Percentiles rank a stretch among this genome's conserved stretches.
Conservation (phyloP, 306 rosid genomes). For the Inga oerstediana region DNA sequence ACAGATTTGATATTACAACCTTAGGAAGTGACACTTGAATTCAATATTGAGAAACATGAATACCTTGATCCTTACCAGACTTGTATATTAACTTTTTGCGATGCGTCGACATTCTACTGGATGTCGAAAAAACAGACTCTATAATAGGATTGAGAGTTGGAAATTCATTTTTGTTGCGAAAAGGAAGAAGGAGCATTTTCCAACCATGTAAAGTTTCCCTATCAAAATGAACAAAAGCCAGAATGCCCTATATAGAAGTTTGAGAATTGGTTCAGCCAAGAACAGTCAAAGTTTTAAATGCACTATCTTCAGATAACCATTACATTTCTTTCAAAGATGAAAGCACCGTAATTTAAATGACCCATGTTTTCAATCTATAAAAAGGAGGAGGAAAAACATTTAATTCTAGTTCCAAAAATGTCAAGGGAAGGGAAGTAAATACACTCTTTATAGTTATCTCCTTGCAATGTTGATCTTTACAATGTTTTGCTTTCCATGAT, state of each 20-base stretch:
- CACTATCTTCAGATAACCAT: conserved; percentile 29
- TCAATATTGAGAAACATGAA: conserved; percentile 18
- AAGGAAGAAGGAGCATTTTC: conserved; percentile 75
- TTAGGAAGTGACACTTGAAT: conserved; percentile 13
- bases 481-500: neutral
- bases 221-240: conserved; percentile 79
- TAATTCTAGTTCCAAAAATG: conserved; percentile 2
- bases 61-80: conserved; percentile 47
- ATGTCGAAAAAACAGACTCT: conserved; percentile 48
- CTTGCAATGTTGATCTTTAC: conserved; percentile 1
- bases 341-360: conserved; percentile 80
- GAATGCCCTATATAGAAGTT: conserved; percentile 69
- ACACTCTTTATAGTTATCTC: neutral
- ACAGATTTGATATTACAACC: conserved; percentile 28
- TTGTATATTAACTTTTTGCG: conserved; percentile 44
- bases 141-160: conserved; percentile 48
- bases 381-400: conserved; percentile 18
- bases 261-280: conserved; percentile 32
- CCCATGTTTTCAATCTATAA: conserved; percentile 94
- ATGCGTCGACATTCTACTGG: conserved; percentile 31
- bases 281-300: conserved; percentile 10
- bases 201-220: conserved; percentile 52
- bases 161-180: conserved; percentile 66
- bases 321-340: conserved; percentile 83
- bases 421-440: neutral